Conservation (phyloP, 2,329 filamentous ascomycete species). For the Dactylonectria macrodidyma region DNA sequence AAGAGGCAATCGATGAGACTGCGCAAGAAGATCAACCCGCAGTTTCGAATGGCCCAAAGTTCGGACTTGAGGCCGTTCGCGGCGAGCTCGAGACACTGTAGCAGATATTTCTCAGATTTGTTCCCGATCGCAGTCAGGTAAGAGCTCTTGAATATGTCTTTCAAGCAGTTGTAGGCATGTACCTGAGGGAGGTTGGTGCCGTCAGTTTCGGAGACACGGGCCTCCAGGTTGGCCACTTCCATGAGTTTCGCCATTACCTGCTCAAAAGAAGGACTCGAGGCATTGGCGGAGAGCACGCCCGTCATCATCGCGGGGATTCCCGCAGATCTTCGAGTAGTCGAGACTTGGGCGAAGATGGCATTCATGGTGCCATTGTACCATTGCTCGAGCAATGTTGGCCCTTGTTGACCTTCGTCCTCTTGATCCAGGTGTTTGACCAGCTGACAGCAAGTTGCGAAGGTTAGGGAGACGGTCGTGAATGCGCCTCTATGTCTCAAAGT, state of each 20-base stretch:
- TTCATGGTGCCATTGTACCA: constrained; percentile 83
- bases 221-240: constrained; percentile 69
- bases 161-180: constrained; percentile 93
- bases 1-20: constrained; percentile 86
- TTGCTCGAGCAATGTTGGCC: constrained; percentile 63
- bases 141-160: constrained; percentile 91
- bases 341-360: constrained; percentile 82
- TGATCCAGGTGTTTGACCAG: constrained; percentile 65
- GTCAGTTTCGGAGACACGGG: constrained; percentile 69
- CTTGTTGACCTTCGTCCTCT: constrained; percentile 51
- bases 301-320: constrained; percentile 91
- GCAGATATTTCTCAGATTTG: constrained; percentile 81
- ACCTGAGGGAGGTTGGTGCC: constrained; percentile 86
- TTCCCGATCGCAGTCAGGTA: constrained; percentile 80
- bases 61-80: constrained; percentile 84
- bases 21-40: constrained; percentile 88
- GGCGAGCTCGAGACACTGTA: constrained; percentile 83
- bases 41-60: constrained; percentile 96
- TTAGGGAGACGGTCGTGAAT: constrained; percentile 92
- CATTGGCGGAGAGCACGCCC: constrained; percentile 81
- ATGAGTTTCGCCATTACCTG: constrained; percentile 75
- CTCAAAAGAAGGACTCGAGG: constrained; percentile 72
- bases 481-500: constrained; percentile 91
- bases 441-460: constrained; percentile 86
- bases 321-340: constrained; percentile 90